Base-by-base conservation (phyloP, 139 green algal genomes). In the Axilococcus clingmanii region DNA sequence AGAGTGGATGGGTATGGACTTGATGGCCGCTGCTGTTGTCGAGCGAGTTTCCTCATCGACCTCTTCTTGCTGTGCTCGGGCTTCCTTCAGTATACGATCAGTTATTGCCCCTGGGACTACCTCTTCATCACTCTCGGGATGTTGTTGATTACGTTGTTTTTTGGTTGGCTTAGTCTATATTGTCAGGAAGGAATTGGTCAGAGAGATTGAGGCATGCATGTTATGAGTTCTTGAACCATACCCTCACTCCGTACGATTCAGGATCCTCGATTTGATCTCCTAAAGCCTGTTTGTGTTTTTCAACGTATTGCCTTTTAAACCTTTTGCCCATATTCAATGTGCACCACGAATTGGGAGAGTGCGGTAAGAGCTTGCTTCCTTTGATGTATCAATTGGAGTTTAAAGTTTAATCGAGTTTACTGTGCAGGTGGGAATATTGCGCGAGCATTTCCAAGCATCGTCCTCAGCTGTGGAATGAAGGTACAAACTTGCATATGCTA, bases 11-110 rank as follows among this genome's bases (percentile, higher is more conserved):
- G n/a, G n/a, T n/a, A n/a, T n/a, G n/a, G n/a, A n/a, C n/a, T n/a
- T n/a, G n/a, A 25, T 23, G 33, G 38, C 25, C 46, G 47, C 4
- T 34, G 20, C 55, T 24, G 67, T 54, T 52, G 33, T 42, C 49
- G 48, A 25, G 34, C 42, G 40, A 38, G 44, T n/a, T 15, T 81
- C 76, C 4, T 61, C 76, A 16, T 91, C 81, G 9, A 97, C 11
- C 43, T 96, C 89, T 41, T 83, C 60, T 63, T 90, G 84, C 70
- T 96, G 88, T 44, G 68, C 62, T 0, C 70, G 69, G 2, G 89
- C 87, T 48, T 84, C 75, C 32, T 73, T 65, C 28, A 96, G 61
- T 42, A 96, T 91, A 31, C 75, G 72, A 29, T 58, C 55, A 16
- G 66, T 86, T 24, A 89, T 32, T 24, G 69, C 69, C 3, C 59